Evolutionary conservation across 176 grass and related monocot genomes (phyloP), one percentile per base, ranked within the genome.

Genomic region (Otatea glauca): DNA sequence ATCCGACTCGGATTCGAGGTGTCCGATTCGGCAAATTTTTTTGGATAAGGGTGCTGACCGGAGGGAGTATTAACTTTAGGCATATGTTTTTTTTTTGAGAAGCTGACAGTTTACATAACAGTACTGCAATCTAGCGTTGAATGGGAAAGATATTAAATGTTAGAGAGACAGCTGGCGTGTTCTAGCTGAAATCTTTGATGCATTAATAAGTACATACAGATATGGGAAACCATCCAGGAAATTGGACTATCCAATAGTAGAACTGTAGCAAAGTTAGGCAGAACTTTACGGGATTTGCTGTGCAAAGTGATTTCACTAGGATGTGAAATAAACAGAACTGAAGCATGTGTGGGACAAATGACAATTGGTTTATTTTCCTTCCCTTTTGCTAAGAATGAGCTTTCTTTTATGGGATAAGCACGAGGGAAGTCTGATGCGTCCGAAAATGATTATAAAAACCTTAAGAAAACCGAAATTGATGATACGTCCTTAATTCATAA

Each of bases 301-400:
- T 23, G 18, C 6, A 37, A 32, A 72, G 24, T 68, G 34, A 18
- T 72, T 53, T 45, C 81, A 65, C 24, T 38, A 77, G 24, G 55
- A 51, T 49, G 70, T 45, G 23, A 77, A 77, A 70, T 25, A 16
- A 38, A 79, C 55, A 27, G 1, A 48, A 73, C 5, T 70, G 54
- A 62, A 82, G 21, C 42, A 21, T 70, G 27, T 49, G 76, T 50
- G 23, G 14, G 34, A 67, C 41, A 42, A 81, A 81, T 70, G 3
- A 59, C 59, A 34, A 56, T n/a, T 68, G 7, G 21, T 72, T 71
- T 35, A 29, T 18, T 37, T 65, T 4, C 8, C 69, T 73, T 64
- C 20, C 16, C 5, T 20, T 20, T 9, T 5, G 29, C 44, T 39
- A 83, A 65, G 43, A 38, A n/a, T 13, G 21, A 75, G 60, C 20